Percentiles rank a stretch among this genome's conserved stretches.
Evolutionary conservation across 208 protist genomes (phyloP).

Genomic region (Leishmania braziliensis): DNA sequence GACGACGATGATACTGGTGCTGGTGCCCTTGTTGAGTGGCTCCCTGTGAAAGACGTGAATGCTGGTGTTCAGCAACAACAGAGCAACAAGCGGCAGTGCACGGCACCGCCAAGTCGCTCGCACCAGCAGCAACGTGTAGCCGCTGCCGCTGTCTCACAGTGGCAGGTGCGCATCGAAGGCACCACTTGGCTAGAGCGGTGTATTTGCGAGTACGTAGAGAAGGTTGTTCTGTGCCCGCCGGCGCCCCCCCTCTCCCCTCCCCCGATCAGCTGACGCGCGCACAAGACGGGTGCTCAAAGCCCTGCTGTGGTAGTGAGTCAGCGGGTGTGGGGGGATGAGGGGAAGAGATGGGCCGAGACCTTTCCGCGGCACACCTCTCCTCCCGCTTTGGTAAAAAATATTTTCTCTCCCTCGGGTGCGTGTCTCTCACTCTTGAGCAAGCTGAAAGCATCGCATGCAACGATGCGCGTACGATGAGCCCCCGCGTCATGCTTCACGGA

Average conservation of each 20-base stretch:
- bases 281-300: background rate
- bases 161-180: slow-evolving; percentile 30
- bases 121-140: background rate
- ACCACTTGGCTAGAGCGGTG: slow-evolving; percentile 55
- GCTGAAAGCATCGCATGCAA: background rate
- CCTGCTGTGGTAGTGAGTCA: background rate
- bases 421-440: background rate
- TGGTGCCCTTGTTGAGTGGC: slow-evolving; percentile 12
- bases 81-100: background rate
- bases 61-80: background rate
- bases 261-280: background rate
- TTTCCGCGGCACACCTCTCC: background rate
- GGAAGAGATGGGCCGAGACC: background rate
- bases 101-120: background rate
- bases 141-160: background rate
- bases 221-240: slow-evolving; percentile 20
- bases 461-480: background rate
- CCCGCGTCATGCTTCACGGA: background rate
- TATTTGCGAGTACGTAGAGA: slow-evolving; percentile 46
- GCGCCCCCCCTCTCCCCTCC: background rate
- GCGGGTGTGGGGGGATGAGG: background rate
- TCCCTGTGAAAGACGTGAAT: background rate
- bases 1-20: background rate
- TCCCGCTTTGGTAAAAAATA: background rate
- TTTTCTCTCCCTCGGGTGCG: background rate